A percentile compares a stretch with the other conserved stretches of the same genome.
Conservation (phyloP, 768 basidiomycete genomes). For the Hemileccinum impolitum region DNA sequence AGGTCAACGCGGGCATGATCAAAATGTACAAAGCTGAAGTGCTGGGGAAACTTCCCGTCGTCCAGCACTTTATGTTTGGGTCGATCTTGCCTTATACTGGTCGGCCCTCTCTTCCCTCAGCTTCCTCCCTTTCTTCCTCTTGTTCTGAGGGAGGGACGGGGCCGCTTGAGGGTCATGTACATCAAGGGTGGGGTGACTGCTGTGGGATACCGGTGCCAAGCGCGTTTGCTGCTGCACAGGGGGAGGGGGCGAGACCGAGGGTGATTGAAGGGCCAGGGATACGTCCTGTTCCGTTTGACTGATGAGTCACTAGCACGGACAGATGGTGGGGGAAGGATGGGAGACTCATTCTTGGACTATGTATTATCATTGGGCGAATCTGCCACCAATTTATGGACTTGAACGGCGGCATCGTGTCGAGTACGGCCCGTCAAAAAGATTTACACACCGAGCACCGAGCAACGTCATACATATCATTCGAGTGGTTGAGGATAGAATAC, state of each 20-base stretch:
- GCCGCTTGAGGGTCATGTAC: conserved; percentile 24
- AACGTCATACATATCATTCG: no score
- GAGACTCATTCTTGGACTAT: no score
- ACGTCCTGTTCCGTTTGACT: conserved; percentile 76
- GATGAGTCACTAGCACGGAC: no score
- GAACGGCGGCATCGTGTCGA: no score
- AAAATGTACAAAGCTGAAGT: conserved; percentile 99
- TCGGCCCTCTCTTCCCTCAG: conserved; percentile 39
- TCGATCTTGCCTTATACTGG: conserved; percentile 70
- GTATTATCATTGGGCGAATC: background rate
- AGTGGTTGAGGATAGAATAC: no score
- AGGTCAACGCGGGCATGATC: conserved; percentile 93
- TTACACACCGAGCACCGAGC: no score
- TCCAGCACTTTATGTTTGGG: conserved; percentile 96
- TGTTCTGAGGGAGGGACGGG: conserved; percentile 10
- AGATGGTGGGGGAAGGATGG: background rate
- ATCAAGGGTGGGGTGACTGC: conserved; percentile 82
- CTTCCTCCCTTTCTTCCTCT: conserved; percentile 8
- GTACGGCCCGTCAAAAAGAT: no score
- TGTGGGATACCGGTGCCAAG: conserved; percentile 88
- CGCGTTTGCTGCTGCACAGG: conserved; percentile 70
- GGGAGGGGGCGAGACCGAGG: conserved; percentile 34
- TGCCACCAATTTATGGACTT: no score
- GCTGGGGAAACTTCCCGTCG: conserved; percentile 89
- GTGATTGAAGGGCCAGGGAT: conserved; percentile 59